Conservation (phyloP, 192 early-diverging fungal species). For the Coemansia sp. region DNA sequence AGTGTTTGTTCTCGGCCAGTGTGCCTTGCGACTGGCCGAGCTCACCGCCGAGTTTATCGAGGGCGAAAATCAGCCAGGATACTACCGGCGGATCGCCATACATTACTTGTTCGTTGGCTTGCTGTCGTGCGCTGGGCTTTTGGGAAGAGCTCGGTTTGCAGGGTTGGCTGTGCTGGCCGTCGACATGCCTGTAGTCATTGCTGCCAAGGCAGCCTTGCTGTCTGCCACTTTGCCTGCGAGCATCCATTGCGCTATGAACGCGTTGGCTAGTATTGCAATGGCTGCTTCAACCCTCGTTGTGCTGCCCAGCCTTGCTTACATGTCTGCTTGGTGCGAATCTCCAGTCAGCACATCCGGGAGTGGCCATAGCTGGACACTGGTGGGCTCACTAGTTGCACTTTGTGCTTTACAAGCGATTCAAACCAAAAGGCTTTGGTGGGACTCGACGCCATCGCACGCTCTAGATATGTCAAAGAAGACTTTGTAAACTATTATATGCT, state of each 20-base stretch:
- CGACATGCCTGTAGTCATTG: constrained; percentile 6
- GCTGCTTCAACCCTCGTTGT: neutral
- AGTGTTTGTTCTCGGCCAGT: constrained; percentile 10
- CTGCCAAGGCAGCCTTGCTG: neutral
- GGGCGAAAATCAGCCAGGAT: neutral
- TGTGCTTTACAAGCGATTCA: neutral
- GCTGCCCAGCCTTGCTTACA: neutral
- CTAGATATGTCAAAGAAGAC: neutral
- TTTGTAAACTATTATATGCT: neutral
- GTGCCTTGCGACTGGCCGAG: constrained; percentile 5
- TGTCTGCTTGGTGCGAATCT: neutral
- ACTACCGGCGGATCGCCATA: neutral
- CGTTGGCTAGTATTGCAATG: neutral
- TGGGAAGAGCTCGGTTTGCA: neutral
- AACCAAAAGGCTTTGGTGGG: neutral
- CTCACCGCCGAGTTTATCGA: constrained; percentile 7
- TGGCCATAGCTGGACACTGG: neutral
- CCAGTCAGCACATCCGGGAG: neutral
- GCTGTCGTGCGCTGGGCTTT: neutral
- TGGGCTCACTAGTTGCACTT: neutral
- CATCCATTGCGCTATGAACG: neutral
- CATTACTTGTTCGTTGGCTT: neutral
- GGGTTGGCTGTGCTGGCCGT: constrained; percentile 3
- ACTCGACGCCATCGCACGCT: neutral
- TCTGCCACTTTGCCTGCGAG: neutral